A percentile compares a stretch with the other conserved stretches of the same genome.
phyloP scores from a whole-genome alignment of 2,329 filamentous ascomycete species.

The Venturia asperata region DNA sequence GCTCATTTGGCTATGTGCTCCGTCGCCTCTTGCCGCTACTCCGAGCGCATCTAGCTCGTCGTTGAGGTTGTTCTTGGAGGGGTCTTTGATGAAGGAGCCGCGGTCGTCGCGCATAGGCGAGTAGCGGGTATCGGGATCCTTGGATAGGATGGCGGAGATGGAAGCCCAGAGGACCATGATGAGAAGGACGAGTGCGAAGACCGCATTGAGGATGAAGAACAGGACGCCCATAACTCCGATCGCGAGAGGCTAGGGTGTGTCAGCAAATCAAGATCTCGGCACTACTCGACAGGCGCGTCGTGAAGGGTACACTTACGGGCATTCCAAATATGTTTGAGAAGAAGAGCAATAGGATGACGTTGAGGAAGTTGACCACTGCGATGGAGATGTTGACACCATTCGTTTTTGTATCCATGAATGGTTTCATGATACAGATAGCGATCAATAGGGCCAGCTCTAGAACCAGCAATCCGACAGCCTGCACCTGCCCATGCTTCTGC shows the following conservation, averaged over 20 bases:
- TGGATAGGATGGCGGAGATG: slow-evolving; percentile 70
- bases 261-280: neutral
- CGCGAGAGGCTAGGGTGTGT: slow-evolving; percentile 29
- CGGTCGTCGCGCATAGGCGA: slow-evolving; percentile 95
- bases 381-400: slow-evolving; percentile 96
- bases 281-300: neutral
- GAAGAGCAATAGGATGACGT: slow-evolving; percentile 79
- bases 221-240: slow-evolving; percentile 20
- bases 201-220: slow-evolving; percentile 20
- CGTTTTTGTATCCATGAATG: slow-evolving; percentile 98
- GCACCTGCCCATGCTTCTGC: slow-evolving; percentile 62
- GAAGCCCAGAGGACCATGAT: slow-evolving; percentile 76
- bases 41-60: slow-evolving; percentile 65
- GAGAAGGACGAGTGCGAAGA: slow-evolving; percentile 20
- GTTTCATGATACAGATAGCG: slow-evolving; percentile 68
- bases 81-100: slow-evolving; percentile 95
- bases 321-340: slow-evolving; percentile 83
- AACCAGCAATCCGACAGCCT: slow-evolving; percentile 75
- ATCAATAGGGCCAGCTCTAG: slow-evolving; percentile 75
- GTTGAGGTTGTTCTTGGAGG: slow-evolving; percentile 46
- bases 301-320: slow-evolving; percentile 46
- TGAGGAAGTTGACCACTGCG: slow-evolving; percentile 81
- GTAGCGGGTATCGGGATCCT: slow-evolving; percentile 91
- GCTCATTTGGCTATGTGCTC: neutral
- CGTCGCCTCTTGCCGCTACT: slow-evolving; percentile 19